phyloP scores from a whole-genome alignment of 805 yeast species.

The Saccharomycopsis microspora region DNA sequence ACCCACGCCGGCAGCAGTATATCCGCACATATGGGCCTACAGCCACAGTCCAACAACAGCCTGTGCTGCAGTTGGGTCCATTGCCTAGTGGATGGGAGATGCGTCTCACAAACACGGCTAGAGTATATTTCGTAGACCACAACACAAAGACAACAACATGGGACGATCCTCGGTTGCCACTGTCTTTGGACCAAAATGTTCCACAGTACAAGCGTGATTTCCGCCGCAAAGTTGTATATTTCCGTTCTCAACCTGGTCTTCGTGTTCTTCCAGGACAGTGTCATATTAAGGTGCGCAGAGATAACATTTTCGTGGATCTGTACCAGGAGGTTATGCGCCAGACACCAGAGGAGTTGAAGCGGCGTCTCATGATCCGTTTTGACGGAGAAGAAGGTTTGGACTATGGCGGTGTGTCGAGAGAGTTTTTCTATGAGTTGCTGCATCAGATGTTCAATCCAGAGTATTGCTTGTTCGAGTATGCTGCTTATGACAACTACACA shows the following conservation, averaged over 20 bases:
- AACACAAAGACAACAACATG: constrained; percentile 98
- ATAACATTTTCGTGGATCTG: constrained; percentile 92
- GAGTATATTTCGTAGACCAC: constrained; percentile 98
- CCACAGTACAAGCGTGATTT: constrained; percentile 99
- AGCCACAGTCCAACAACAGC: constrained; percentile 90
- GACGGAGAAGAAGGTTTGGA: constrained; percentile 99
- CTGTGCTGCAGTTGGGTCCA: constrained; percentile 95
- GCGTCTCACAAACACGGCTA: constrained; percentile 97
- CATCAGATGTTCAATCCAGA: constrained; percentile 99
- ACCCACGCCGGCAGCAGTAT: constrained; percentile 97
- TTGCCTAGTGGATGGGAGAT: constrained; percentile 99
- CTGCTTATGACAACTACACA: constrained; percentile 96
- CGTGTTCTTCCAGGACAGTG: constrained; percentile 98
- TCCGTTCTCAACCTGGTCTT: constrained; percentile 96
- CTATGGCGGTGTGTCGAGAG: constrained; percentile 99
- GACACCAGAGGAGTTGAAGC: constrained; percentile 95
- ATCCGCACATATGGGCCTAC: constrained; percentile 87
- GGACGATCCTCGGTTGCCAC: constrained; percentile 99
- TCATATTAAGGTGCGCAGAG: constrained; percentile 94
- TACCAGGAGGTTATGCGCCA: constrained; percentile 98
- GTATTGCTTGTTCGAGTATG: constrained; percentile 93
- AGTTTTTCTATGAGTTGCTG: constrained; percentile 88
- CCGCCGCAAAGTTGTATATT: constrained; percentile 92
- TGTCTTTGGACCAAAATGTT: constrained; percentile 93
- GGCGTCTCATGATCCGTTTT: constrained; percentile 93